Evolutionary conservation across 208 protist species (phyloP), one percentile per base, ranked within the genome.

Genomic region (Leishmania turanica): DNA sequence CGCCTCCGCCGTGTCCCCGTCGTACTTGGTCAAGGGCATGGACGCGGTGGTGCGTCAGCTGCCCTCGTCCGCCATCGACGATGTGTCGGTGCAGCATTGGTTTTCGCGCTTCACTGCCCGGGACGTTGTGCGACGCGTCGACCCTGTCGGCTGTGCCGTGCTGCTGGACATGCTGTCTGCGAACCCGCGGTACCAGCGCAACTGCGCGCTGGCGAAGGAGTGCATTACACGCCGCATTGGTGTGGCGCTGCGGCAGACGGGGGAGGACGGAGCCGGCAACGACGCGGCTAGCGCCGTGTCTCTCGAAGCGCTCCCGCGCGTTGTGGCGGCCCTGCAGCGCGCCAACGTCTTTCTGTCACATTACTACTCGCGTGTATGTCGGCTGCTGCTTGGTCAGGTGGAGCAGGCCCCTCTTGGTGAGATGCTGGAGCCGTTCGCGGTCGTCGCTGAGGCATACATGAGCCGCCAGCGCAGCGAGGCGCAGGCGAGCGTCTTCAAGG

Each of bases 311-410:
- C 78, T 96, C 11, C 89, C 83, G 9, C 74, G 45, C 1, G 72
- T 96, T 1, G 70, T 90, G 24, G 2, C 69, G 2, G 87, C 92
- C 24, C 84, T 97, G 70, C 90, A 90, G 31, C 76, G 54, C 21
- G 79, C 87, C 0, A 53, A 93, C 80, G 88, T 92, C 15, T 92
- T 95, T 66, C 92, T 91, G 72, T 84, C 91, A 19, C 65, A 86
- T 72, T 87, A 94, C 81, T 95, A 91, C 78, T 95, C 93, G 27
- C 93, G 93, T 56, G 70, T 91, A 47, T 94, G 90, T 64, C 90
- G 90, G 0, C 66, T 91, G 70, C 80, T 97, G 80, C 90, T 97
- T 21, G 78, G 87, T 5, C 83, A 92, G 86, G 91, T 95, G 75
- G 82, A 88, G 81, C 42, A 76, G 19, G 85, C 89, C 21, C 77